Evolutionary conservation across 495 filamentous ascomycete genomes (phyloP), one percentile per base, ranked within the genome.

Genomic region (Xylaria castorea): DNA sequence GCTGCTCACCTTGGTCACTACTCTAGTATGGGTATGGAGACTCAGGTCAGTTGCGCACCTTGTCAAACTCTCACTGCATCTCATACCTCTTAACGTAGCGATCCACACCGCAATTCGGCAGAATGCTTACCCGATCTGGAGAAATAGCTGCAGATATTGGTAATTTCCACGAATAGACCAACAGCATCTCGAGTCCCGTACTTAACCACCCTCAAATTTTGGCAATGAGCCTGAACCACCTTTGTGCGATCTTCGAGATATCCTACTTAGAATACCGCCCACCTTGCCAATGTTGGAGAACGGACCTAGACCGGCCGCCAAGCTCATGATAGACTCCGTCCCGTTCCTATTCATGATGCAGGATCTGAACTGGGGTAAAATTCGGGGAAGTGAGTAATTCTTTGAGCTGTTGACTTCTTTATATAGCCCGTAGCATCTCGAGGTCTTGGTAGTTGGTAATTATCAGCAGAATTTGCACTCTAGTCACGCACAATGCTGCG

Each of bases 281-380:
- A 32, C 62, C 25, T 65, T 65, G 38, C 62, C 42, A 48, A 65
- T 42, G 62, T 48, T 27, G 42, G 42, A 2, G 38, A 48, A 48
- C 62, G 62, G 62, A 65, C 40, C 62, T 48, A 32, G 62, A 34
- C 42, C 25, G 62, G 27, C 62, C 62, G 62, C 62, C 62, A 65
- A 65, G 62, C 62, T 42, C 22, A 3, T 9, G 22, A 32, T 48
- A 27, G 38, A 27, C 22, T 63, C 60, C 6, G 60, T 36, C 7
- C 60, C 60, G n/a, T 65, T 63, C n/a, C 25, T 1, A 57, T 12
- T 50, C 62, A 48, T 18, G 5, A 65, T 48, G 62, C 18, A 30
- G 22, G 1, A 50, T 46, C 27, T 16, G 12, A 7, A 20, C 22
- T 6, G 38, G 36, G 22, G 22, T 32, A 6, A n/a, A 7, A 30